phyloP scores from a whole-genome alignment of 768 basidiomycete species.

The Cyathus striatus region DNA sequence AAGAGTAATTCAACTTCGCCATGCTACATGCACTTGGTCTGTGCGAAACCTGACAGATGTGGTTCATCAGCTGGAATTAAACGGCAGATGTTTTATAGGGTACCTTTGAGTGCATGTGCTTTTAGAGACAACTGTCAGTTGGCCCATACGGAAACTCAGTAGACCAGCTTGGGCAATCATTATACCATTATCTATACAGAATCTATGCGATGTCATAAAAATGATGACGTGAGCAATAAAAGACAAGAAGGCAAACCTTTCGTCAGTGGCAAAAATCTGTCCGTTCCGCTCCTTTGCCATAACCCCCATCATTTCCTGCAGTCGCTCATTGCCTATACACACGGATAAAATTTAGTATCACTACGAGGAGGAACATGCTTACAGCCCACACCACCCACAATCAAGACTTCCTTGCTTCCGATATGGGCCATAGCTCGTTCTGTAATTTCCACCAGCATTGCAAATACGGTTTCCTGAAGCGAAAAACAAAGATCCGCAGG shows the following conservation, averaged over 20 bases:
- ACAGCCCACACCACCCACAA: slow-evolving; percentile 99
- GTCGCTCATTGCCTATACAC: slow-evolving; percentile 73
- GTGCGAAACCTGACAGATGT: slow-evolving; percentile 82
- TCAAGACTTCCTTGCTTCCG: slow-evolving; percentile 90
- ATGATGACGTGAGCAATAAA: neutral
- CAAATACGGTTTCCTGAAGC: slow-evolving; percentile 93
- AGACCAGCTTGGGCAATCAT: slow-evolving; percentile 99
- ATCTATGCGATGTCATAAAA: slow-evolving; percentile 41
- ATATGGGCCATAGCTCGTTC: slow-evolving; percentile 99
- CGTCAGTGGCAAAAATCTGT: slow-evolving; percentile 91
- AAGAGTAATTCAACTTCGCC: slow-evolving; percentile 71
- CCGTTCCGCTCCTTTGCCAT: slow-evolving; percentile 93
- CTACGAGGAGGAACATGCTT: slow-evolving; percentile 25
- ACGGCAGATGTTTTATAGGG: no score
- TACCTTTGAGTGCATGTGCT: slow-evolving; percentile 93
- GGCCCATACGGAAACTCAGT: slow-evolving; percentile 87
- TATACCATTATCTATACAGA: slow-evolving; percentile 99
- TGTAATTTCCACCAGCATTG: slow-evolving; percentile 99
- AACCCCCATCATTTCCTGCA: slow-evolving; percentile 98
- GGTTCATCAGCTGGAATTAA: no score
- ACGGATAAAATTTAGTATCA: slow-evolving; percentile 1
- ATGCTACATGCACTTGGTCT: slow-evolving; percentile 88
- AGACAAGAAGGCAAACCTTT: slow-evolving; percentile 51
- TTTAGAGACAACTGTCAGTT: slow-evolving; percentile 67
- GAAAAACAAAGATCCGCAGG: slow-evolving; percentile 97